Evolutionary conservation across 148 eudicot species (phyloP), one percentile per base, ranked within the genome.

Genomic region (Beta vulgaris): DNA sequence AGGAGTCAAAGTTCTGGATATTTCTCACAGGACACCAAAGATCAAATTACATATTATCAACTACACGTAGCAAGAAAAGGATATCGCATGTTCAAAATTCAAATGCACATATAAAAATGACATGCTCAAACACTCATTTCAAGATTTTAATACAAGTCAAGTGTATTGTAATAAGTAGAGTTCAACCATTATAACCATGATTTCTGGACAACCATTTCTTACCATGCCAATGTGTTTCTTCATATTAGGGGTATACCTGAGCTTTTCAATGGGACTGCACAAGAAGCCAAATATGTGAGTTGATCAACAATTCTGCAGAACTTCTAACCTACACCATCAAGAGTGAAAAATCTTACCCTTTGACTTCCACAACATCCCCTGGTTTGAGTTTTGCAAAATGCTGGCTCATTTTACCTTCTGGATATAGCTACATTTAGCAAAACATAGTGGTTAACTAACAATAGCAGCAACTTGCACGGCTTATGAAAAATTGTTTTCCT

Each of bases 161-260:
- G 28, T 1, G 18, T n/a, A 43, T 35, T n/a, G 18, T 23, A 32
- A n/a, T 57, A 44, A 19, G 23, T n/a, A 21, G 21, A 48, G 2
- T 9, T 60, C 23, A 64, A 64, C 19, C n/a, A 61, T 29, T 44
- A 31, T 16, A 44, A 21, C 43, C 43, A 39, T 39, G 43, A 4
- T 21, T 37, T 39, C 11, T 55, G 14, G 48, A 35, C 3, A 60
- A 2, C 35, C 37, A 35, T 66, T 54, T 54, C 86, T 90, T 87
- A 95, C 99, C 99, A 96, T 92, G 87, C 99, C 99, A 60, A 96
- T 91, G 76, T 89, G 89, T 79, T 96, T 96, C 94, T 96, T 96
- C 99, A 96, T 96, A 72, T 96, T 96, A n/a, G 99, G 98, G 68
- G 85, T 85, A 77, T 96, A 96, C 73, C 91, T 84, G 78, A 96